phyloP scores from a whole-genome alignment of 2,329 filamentous ascomycete genomes.

The Sporothrix pallida region DNA sequence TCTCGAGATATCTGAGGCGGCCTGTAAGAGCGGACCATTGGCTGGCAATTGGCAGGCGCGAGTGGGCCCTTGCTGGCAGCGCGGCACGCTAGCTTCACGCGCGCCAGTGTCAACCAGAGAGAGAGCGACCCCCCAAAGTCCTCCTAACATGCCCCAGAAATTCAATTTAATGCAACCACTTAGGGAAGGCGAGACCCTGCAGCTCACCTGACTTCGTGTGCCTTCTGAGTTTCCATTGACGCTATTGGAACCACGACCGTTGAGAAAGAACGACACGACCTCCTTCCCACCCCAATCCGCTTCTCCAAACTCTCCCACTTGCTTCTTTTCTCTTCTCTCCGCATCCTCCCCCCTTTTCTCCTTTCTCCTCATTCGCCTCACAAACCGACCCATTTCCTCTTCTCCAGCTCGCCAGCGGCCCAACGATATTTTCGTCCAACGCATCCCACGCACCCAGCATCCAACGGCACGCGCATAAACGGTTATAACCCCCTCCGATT shows the following conservation, averaged over 20 bases:
- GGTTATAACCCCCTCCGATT: slow-evolving; percentile 38
- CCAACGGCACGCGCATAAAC: slow-evolving; percentile 22
- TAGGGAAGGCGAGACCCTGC: slow-evolving; percentile 34
- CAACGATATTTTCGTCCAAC: slow-evolving; percentile 35
- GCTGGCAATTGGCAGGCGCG: slow-evolving; percentile 38
- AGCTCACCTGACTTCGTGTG: slow-evolving; percentile 40
- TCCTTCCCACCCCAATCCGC: slow-evolving; percentile 20
- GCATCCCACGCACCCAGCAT: slow-evolving; percentile 16
- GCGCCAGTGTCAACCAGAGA: slow-evolving; percentile 22
- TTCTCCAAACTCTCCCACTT: slow-evolving; percentile 16
- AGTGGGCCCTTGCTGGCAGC: slow-evolving; percentile 34
- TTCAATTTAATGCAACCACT: slow-evolving; percentile 17
- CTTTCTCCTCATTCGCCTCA: slow-evolving; percentile 24
- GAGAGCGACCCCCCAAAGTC: background rate
- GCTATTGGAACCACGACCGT: slow-evolving; percentile 33
- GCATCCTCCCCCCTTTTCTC: background rate
- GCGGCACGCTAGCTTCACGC: slow-evolving; percentile 24
- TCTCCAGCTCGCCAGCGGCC: slow-evolving; percentile 39
- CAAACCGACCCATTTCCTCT: slow-evolving; percentile 37
- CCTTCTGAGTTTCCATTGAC: slow-evolving; percentile 27
- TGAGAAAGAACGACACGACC: slow-evolving; percentile 26
- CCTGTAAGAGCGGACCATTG: slow-evolving; percentile 38
- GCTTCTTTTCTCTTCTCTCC: background rate
- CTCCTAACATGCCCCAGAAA: slow-evolving; percentile 13
- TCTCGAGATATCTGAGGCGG: slow-evolving; percentile 39